Conservation (phyloP, 768 basidiomycete genomes). For the Boletus huronensis region DNA sequence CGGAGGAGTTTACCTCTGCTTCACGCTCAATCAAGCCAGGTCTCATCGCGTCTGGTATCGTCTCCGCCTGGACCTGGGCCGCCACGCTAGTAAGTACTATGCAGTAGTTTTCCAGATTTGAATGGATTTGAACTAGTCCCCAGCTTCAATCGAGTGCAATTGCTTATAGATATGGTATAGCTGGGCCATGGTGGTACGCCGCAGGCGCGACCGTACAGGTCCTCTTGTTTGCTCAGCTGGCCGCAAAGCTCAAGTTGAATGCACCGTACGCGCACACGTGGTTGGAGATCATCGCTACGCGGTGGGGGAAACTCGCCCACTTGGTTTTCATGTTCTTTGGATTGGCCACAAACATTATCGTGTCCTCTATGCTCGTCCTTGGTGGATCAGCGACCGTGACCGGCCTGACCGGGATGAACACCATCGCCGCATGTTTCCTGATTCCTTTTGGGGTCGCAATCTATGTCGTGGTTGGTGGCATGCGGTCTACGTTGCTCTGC, state of each 20-base stretch:
- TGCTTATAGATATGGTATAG: conserved; percentile 82
- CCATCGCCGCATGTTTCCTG: conserved; percentile 87
- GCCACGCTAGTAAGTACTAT: conserved; percentile 56
- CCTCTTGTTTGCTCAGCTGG: conserved; percentile 86
- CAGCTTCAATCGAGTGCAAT: conserved; percentile 79
- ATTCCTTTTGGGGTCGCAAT: conserved; percentile 85
- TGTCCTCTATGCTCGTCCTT: conserved; percentile 80
- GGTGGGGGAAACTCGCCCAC: conserved; percentile 83
- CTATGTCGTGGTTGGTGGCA: conserved; percentile 84
- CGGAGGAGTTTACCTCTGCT: conserved; percentile 83
- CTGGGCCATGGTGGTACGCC: conserved; percentile 90
- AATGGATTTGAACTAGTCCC: conserved; percentile 5
- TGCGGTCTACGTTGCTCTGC: conserved; percentile 81
- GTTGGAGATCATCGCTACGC: conserved; percentile 75
- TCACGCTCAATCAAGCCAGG: conserved; percentile 87
- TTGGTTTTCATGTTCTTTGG: conserved; percentile 88
- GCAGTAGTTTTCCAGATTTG: not conserved
- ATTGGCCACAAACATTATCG: conserved; percentile 88
- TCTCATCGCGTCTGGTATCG: conserved; percentile 88
- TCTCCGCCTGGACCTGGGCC: conserved; percentile 91
- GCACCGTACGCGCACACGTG: conserved; percentile 87
- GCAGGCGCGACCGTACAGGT: conserved; percentile 88
- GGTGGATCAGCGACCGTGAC: conserved; percentile 87
- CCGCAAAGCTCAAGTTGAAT: conserved; percentile 88
- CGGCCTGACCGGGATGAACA: conserved; percentile 85